Evolutionary conservation across 1,284 basidiomycete genomes (phyloP).

Genomic region (Salmacisia buchloeana): DNA sequence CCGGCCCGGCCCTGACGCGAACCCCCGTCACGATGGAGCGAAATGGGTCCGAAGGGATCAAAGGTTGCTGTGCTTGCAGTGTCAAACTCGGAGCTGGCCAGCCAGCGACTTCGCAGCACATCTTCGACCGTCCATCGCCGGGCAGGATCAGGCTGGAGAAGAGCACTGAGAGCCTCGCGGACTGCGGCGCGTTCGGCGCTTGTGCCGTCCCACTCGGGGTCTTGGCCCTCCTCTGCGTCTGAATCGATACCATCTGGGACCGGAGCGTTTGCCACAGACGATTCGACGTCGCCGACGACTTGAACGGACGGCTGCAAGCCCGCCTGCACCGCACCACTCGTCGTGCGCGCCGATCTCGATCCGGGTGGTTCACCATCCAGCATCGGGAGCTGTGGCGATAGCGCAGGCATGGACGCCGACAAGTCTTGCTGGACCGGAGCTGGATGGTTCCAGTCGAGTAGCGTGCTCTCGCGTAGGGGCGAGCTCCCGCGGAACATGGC

Average conservation of each 20-base stretch:
- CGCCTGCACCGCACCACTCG: slow-evolving; percentile 4
- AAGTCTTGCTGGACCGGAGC: too few species aligned
- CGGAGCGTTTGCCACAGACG: slow-evolving; percentile 22
- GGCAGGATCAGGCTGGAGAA: slow-evolving; percentile 35
- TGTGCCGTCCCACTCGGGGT: slow-evolving; percentile 31
- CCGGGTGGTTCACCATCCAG: too few species aligned
- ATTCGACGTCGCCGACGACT: slow-evolving; percentile 29
- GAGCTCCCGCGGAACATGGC: slow-evolving; percentile 1
- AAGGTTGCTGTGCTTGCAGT: too few species aligned
- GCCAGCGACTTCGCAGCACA: slow-evolving; percentile 12
- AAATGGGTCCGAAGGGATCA: background rate
- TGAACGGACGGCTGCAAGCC: slow-evolving; percentile 19
- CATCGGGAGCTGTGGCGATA: slow-evolving; percentile 20
- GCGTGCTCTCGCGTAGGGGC: background rate
- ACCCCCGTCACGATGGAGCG: background rate
- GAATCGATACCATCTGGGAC: slow-evolving; percentile 26
- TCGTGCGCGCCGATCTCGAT: slow-evolving; percentile 16
- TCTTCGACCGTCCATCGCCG: slow-evolving; percentile 36
- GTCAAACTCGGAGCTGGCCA: background rate
- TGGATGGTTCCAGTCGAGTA: background rate
- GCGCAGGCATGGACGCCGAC: slow-evolving; percentile 4
- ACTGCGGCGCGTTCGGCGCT: slow-evolving; percentile 33
- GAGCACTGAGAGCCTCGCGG: slow-evolving; percentile 29
- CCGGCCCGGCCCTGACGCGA: background rate
- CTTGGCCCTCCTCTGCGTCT: slow-evolving; percentile 26